Conservation (phyloP, 1,284 basidiomycete genomes). For the Inonotus hispidus region DNA sequence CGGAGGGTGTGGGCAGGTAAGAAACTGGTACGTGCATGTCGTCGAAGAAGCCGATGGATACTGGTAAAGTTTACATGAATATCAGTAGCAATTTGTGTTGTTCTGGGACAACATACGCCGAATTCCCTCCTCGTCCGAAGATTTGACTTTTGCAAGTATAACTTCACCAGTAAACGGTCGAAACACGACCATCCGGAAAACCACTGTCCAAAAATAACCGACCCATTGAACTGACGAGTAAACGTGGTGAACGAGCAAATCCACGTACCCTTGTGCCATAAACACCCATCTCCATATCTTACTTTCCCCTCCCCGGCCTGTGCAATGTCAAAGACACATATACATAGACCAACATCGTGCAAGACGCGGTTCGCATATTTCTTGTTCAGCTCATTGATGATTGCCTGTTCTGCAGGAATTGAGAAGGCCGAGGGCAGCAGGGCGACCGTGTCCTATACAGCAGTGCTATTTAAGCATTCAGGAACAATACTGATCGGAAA, state of each 20-base stretch:
- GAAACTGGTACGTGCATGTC: conserved; percentile 79
- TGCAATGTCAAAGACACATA: conserved; percentile 84
- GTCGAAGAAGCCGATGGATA: conserved; percentile 90
- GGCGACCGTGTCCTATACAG: conserved; percentile 64
- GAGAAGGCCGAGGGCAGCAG: conserved; percentile 75
- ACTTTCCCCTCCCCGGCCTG: conserved; percentile 89
- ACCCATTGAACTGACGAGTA: not conserved
- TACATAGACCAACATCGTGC: conserved; percentile 88
- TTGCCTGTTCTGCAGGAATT: conserved; percentile 62
- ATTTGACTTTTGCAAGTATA: conserved; percentile 82
- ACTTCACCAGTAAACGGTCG: conserved; percentile 90
- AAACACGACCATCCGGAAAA: conserved; percentile 88
- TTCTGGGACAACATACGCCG: conserved; percentile 49
- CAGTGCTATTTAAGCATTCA: not conserved
- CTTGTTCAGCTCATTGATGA: conserved; percentile 79
- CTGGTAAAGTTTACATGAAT: conserved; percentile 35
- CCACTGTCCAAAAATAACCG: conserved; percentile 46
- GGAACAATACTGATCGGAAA: not conserved
- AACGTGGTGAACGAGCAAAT: conserved; percentile 1
- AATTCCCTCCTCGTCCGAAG: conserved; percentile 78
- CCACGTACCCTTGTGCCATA: conserved; percentile 86
- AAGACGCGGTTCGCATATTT: conserved; percentile 93
- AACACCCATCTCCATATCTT: conserved; percentile 89
- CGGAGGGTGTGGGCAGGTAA: conserved; percentile 71
- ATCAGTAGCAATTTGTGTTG: conserved; percentile 5